Conservation (phyloP, 2,329 filamentous ascomycete genomes). For the Diaporthe ilicicola region DNA sequence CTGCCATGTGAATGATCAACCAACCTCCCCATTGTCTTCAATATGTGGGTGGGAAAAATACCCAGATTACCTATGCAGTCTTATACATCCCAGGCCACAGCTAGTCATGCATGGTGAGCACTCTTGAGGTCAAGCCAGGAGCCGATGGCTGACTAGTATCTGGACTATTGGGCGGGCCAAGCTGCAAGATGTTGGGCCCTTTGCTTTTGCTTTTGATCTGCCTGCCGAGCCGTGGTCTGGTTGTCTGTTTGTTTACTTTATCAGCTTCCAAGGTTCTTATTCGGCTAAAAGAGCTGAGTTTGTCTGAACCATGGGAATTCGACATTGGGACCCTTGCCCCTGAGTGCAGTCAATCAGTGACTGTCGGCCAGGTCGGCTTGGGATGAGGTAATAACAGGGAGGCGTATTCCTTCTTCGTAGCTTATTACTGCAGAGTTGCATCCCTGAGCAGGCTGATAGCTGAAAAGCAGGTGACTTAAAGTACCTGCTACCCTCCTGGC, state of each 20-base stretch:
- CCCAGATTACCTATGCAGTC: neutral
- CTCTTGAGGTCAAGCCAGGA: neutral
- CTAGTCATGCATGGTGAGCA: too few relatives aligned
- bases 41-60: neutral
- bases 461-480: neutral
- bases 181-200: neutral
- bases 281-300: neutral
- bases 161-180: slow-evolving; percentile 1
- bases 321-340: neutral
- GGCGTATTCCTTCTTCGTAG: neutral
- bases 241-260: neutral
- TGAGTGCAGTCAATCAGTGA: neutral
- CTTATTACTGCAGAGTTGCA: slow-evolving; percentile 7
- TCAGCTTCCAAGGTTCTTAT: too few relatives aligned
- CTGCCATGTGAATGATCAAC: neutral
- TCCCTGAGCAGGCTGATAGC: neutral
- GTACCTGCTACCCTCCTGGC: neutral
- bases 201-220: neutral
- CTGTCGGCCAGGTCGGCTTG: neutral
- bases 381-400: neutral
- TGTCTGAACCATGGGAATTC: neutral
- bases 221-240: neutral
- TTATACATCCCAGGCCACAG: neutral
- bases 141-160: neutral
- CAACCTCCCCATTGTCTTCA: neutral